Percentiles rank a stretch among this genome's conserved stretches.
Evolutionary conservation across 495 filamentous ascomycete species (phyloP).

Genomic region (Melanomma pulvis-pyrius): DNA sequence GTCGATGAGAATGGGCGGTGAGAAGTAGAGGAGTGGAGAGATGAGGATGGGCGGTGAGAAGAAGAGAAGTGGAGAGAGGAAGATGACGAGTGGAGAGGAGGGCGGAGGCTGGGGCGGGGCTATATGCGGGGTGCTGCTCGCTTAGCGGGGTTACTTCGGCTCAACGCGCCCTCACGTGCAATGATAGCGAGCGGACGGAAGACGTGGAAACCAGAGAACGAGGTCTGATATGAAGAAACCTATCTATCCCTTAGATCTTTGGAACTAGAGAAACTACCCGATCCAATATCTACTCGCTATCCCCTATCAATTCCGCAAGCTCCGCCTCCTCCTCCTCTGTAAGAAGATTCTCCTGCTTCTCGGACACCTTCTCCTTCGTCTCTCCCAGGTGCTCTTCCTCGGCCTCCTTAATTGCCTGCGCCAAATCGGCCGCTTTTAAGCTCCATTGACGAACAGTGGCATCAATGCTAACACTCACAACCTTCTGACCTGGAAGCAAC

Average conservation of each 20-base stretch:
- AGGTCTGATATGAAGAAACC: no score
- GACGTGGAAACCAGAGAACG: background rate
- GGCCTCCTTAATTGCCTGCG: constrained; percentile 50
- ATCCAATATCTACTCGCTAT: constrained; percentile 52
- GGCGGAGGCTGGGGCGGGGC: background rate
- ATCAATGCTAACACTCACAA: constrained; percentile 86
- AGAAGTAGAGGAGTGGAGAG: background rate
- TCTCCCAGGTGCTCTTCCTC: constrained; percentile 55
- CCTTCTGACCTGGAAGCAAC: constrained; percentile 56
- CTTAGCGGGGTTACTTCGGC: background rate
- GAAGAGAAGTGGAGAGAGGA: background rate
- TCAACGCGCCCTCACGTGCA: background rate
- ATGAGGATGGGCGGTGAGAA: background rate
- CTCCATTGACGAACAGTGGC: constrained; percentile 84
- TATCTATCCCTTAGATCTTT: background rate
- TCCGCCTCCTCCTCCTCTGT: constrained; percentile 86
- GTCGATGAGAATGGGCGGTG: background rate
- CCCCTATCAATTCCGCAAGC: constrained; percentile 84
- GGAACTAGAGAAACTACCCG: background rate
- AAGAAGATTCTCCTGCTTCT: constrained; percentile 81
- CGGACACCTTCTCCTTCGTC: constrained; percentile 66
- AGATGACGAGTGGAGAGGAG: background rate
- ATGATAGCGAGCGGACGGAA: background rate
- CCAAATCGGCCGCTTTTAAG: constrained; percentile 65
- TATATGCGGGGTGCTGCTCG: background rate